Evolutionary conservation across 2,329 filamentous ascomycete species (phyloP).

Genomic region (Neofusicoccum ribis): DNA sequence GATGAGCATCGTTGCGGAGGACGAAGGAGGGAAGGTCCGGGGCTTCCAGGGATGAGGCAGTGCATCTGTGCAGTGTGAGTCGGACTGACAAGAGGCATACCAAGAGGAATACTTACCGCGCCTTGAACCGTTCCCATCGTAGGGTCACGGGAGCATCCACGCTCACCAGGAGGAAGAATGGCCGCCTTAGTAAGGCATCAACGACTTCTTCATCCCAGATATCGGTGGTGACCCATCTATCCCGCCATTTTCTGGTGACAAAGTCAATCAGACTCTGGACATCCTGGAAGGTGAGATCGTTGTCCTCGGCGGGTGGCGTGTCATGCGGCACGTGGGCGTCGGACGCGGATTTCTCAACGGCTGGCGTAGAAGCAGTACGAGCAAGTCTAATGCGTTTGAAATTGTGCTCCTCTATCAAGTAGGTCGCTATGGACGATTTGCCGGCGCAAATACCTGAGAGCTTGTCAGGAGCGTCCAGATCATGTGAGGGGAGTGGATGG

Average conservation of each 20-base stretch:
- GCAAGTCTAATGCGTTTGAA: constrained; percentile 73
- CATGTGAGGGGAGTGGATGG: not conserved
- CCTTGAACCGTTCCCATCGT: constrained; percentile 77
- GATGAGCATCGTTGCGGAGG: constrained; percentile 67
- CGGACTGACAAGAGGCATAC: too few species aligned
- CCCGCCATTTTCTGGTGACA: constrained; percentile 80
- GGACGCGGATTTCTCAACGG: constrained; percentile 45
- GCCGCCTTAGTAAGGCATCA: constrained; percentile 73
- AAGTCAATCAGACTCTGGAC: constrained; percentile 74
- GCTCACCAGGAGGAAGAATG: constrained; percentile 90
- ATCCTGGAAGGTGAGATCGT: constrained; percentile 45
- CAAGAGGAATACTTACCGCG: constrained; percentile 41
- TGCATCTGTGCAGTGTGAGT: constrained; percentile 44
- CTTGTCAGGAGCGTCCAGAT: not conserved
- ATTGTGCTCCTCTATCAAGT: constrained; percentile 78
- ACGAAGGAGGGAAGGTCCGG: constrained; percentile 62
- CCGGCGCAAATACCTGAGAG: constrained; percentile 82
- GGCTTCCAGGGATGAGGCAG: constrained; percentile 47
- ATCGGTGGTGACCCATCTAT: constrained; percentile 83
- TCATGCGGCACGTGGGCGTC: constrained; percentile 36
- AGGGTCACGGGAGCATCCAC: constrained; percentile 85
- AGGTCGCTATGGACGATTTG: constrained; percentile 85
- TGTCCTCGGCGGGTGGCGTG: constrained; percentile 13
- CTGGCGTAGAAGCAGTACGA: constrained; percentile 37
- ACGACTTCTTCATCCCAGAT: constrained; percentile 72